Base-by-base conservation (phyloP, 2,329 filamentous ascomycete genomes). In the Mycosphaerella arachidis region DNA sequence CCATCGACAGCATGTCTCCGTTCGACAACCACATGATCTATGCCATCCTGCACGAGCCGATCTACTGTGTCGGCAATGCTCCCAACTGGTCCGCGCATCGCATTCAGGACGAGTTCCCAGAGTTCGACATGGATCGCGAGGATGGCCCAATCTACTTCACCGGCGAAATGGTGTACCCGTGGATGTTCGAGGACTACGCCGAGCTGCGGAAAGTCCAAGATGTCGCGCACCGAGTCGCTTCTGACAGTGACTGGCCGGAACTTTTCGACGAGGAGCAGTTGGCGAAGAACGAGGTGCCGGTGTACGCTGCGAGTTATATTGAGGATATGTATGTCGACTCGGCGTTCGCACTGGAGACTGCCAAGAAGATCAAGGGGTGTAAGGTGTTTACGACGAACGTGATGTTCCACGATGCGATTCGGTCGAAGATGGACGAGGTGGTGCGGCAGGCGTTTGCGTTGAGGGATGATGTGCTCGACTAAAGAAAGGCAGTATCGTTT, bases 251-350 rank as follows among this genome's bases (percentile, higher is more conserved):
- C 62, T 97, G 93, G 92, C 84, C 87, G 1, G 76, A 79, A 0
- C 79, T 97, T 4, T 97, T 96, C 72, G 85, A 96, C 69, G 79
- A 85, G 63, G 82, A 84, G 56, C 87, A 90, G 73, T 79, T 97
- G 52, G 82, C 81, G 18, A 83, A 81, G 68, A 97, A 97, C 69
- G 81, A 86, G 60, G 90, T 97, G 0, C 92, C 93, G 0, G 86
- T 96, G 0, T 97, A 94, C 70, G 89, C 92, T 1, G 91, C 90
- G 0, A 88, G 86, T 1, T 97, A 89, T 67, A 74, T 91, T 4
- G 88, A 96, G 63, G 92, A 96, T 72, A 94, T 97, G 90, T 97
- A 95, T 70, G 92, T 97, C 31, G 89, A 95, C 70, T 89, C 84
- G 66, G 84, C 85, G 6, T 77, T 92, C 57, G 88, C 90, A 8